Conservation (phyloP, 176 grass and related monocot genomes). For the Lolium perenne region DNA sequence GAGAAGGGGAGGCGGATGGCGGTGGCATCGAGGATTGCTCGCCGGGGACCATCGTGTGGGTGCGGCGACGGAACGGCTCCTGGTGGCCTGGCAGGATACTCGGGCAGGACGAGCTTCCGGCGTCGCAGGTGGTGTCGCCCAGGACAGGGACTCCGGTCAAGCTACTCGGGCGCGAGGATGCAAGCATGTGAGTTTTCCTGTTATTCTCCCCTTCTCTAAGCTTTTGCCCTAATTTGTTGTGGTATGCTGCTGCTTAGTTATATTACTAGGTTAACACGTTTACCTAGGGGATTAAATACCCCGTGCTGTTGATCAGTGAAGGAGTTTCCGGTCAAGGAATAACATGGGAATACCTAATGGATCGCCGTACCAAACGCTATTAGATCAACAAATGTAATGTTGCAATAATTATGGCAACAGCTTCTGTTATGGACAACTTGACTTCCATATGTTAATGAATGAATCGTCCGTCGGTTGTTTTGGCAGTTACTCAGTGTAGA, state of each 20-base stretch:
- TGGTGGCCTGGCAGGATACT: conserved; percentile 92
- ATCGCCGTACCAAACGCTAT: neutral
- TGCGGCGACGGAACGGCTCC: conserved; percentile 79
- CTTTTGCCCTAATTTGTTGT: neutral
- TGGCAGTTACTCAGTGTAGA: neutral
- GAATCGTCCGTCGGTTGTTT: neutral
- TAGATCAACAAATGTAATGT: conserved; percentile 22
- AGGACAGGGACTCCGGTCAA: conserved; percentile 83
- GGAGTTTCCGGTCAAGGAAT: conserved; percentile 16
- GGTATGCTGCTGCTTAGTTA: neutral
- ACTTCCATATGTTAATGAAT: conserved; percentile 1
- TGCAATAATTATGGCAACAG: neutral
- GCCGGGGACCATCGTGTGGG: conserved; percentile 84
- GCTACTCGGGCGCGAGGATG: conserved; percentile 84
- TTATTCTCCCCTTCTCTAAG: neutral
- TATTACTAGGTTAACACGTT: neutral
- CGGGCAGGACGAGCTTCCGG: conserved; percentile 67
- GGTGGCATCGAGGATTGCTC: conserved; percentile 53
- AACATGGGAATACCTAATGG: neutral
- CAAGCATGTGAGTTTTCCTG: conserved; percentile 70
- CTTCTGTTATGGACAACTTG: neutral
- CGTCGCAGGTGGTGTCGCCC: conserved; percentile 78
- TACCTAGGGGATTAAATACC: neutral
- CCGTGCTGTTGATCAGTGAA: neutral
- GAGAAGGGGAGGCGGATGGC: conserved; percentile 38